These are phyloP conservation scores for Grigorovia humatica DNA, from an alignment of 805 yeast species.

Conservation along the genomic window DNA sequence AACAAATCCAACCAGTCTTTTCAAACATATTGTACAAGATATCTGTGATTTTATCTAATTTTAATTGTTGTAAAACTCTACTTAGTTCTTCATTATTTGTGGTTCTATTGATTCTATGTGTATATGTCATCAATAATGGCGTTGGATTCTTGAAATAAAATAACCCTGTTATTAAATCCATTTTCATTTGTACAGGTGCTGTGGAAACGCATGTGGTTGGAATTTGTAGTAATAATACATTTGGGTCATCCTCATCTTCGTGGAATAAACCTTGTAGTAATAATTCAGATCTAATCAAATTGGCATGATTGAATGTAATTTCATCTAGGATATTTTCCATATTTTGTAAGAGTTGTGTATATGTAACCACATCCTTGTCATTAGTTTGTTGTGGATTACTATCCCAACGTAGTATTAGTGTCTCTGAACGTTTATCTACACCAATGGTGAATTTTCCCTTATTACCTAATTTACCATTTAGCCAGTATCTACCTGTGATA, in stretches of 20 bases:
- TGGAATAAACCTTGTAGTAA: constrained; percentile 21
- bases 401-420: constrained; percentile 25
- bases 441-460: constrained; percentile 24
- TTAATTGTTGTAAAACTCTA: constrained; percentile 21
- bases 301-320: constrained; percentile 28
- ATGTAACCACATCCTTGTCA: constrained; percentile 13
- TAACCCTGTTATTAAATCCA: constrained; percentile 26
- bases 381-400: constrained; percentile 9
- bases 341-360: constrained; percentile 19
- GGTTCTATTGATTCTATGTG: constrained; percentile 22
- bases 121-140: constrained; percentile 19
- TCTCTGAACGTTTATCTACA: constrained; percentile 18
- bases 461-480: constrained; percentile 23
- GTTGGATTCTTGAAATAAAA: constrained; percentile 27
- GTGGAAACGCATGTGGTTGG: constrained; percentile 27
- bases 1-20: constrained; percentile 29
- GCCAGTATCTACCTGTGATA: constrained; percentile 27
- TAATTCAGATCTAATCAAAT: constrained; percentile 23
- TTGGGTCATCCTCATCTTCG: constrained; percentile 25
- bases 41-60: constrained; percentile 24
- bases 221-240: constrained; percentile 22
- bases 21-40: constrained; percentile 28
- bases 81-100: constrained; percentile 19
- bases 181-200: constrained; percentile 25
- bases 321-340: constrained; percentile 26